Evolutionary conservation across 805 yeast genomes (phyloP).

Genomic region (Teunomyces kruisii): DNA sequence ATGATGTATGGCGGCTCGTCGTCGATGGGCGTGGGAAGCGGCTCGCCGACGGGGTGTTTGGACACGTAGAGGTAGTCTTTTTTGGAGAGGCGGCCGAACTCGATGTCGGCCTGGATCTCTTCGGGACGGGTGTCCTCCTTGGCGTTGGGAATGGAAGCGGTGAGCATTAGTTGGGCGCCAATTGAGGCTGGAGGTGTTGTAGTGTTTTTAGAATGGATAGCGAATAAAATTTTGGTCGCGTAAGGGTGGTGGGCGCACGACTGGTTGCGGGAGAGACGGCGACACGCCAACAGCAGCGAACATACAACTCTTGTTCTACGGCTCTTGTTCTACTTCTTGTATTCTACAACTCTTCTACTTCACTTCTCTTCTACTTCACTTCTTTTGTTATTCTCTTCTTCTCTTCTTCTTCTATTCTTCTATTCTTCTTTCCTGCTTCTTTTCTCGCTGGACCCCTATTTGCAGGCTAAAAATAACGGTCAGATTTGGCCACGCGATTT

Average conservation of each 20-base stretch:
- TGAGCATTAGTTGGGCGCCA: constrained; percentile 2
- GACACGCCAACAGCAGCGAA: too few relatives aligned
- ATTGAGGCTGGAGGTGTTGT: neutral
- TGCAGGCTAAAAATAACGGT: neutral
- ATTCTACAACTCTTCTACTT: too few relatives aligned
- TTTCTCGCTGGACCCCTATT: neutral
- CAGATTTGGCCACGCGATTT: too few relatives aligned
- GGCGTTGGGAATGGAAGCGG: constrained; percentile 35
- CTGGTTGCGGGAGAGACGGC: too few relatives aligned
- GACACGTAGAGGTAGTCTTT: constrained; percentile 64
- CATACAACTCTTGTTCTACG: too few relatives aligned
- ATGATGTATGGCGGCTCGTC: constrained; percentile 89
- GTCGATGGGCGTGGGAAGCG: constrained; percentile 59
- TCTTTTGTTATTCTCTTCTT: too few relatives aligned
- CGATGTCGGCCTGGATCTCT: constrained; percentile 49
- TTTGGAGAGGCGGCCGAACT: constrained; percentile 71
- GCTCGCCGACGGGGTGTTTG: constrained; percentile 53
- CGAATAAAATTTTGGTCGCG: constrained; percentile 3
- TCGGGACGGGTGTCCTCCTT: constrained; percentile 34
- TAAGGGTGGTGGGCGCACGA: neutral
- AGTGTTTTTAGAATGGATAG: neutral
- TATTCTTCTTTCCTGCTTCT: too few relatives aligned
- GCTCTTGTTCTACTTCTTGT: too few relatives aligned
- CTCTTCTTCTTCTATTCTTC: too few relatives aligned
- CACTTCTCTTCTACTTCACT: too few relatives aligned